Conservation (phyloP, 2,329 filamentous ascomycete genomes). For the Salinomyces thailandicus region DNA sequence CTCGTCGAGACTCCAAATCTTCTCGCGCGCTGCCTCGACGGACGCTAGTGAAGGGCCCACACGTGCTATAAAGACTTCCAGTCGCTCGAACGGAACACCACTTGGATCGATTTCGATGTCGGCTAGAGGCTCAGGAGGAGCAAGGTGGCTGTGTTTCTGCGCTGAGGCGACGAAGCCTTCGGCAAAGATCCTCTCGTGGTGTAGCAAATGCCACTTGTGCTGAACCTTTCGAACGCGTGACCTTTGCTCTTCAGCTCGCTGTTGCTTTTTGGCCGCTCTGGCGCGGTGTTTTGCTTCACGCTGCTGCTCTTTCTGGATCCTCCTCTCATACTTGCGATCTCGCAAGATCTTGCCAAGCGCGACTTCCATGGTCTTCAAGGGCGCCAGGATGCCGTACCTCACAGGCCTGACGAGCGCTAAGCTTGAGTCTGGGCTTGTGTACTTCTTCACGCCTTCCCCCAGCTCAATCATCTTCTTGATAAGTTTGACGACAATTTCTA, state of each 20-base stretch:
- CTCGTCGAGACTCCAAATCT: slow-evolving; percentile 26
- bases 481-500: slow-evolving; percentile 9
- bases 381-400: slow-evolving; percentile 8
- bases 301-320: slow-evolving; percentile 1
- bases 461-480: slow-evolving; percentile 13
- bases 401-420: slow-evolving; percentile 14
- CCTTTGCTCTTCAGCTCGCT: slow-evolving; percentile 5
- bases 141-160: slow-evolving; percentile 15
- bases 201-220: slow-evolving; percentile 16
- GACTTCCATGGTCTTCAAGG: slow-evolving; percentile 9
- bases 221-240: slow-evolving; percentile 1
- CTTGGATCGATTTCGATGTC: slow-evolving; percentile 27
- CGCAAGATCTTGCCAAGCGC: slow-evolving; percentile 7
- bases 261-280: slow-evolving; percentile 1
- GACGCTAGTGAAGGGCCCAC: slow-evolving; percentile 20
- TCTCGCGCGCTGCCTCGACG: slow-evolving; percentile 8
- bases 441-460: slow-evolving; percentile 9
- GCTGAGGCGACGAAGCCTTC: slow-evolving; percentile 7
- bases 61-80: slow-evolving; percentile 25
- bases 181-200: slow-evolving; percentile 13
- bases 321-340: slow-evolving; percentile 1
- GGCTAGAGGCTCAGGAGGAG: slow-evolving; percentile 4
- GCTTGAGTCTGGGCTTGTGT: slow-evolving; percentile 8
- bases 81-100: slow-evolving; percentile 30
- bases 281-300: slow-evolving; percentile 3